A percentile compares a stretch with the other conserved stretches of the same genome.
Conservation (phyloP, 202 grass and related monocot species). For the Schoenoplectus triqueter region DNA sequence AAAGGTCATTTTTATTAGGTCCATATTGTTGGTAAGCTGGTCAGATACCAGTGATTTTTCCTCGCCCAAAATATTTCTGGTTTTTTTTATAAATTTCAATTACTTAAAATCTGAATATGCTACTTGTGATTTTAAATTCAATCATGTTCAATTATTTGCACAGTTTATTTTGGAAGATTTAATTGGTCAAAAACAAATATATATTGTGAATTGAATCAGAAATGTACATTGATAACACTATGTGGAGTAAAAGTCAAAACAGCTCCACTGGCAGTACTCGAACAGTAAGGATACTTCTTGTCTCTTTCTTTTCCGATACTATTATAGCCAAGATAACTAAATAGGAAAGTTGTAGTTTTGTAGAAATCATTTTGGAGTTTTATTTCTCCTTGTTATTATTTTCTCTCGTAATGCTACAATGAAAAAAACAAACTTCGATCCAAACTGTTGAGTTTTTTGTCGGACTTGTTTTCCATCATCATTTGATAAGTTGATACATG, state of each 20-base stretch:
- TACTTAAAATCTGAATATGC: not conserved
- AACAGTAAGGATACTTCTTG: constrained; percentile 6
- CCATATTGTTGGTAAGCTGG: not conserved
- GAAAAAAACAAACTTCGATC: not conserved
- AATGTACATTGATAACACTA: constrained; percentile 19
- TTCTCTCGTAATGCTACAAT: not conserved
- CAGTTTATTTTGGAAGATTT: not conserved
- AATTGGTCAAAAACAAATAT: not conserved
- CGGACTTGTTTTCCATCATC: not conserved
- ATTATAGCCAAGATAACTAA: not conserved
- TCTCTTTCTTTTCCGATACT: constrained; percentile 32
- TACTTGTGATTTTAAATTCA: not conserved
- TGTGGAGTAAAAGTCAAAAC: constrained; percentile 22
- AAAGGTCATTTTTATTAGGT: constrained; percentile 13
- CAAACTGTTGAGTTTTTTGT: constrained; percentile 7
- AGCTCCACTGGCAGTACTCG: not conserved
- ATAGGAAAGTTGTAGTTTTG: not conserved
- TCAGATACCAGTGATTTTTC: not conserved
- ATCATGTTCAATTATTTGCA: not conserved
- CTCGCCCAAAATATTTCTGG: not conserved
- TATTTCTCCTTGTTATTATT: not conserved
- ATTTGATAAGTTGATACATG: not conserved
- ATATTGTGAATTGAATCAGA: not conserved
- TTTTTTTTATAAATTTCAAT: not conserved
- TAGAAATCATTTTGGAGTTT: not conserved